Conservation (phyloP, 169 alveolate genomes). For the Plasmodium vivax region DNA sequence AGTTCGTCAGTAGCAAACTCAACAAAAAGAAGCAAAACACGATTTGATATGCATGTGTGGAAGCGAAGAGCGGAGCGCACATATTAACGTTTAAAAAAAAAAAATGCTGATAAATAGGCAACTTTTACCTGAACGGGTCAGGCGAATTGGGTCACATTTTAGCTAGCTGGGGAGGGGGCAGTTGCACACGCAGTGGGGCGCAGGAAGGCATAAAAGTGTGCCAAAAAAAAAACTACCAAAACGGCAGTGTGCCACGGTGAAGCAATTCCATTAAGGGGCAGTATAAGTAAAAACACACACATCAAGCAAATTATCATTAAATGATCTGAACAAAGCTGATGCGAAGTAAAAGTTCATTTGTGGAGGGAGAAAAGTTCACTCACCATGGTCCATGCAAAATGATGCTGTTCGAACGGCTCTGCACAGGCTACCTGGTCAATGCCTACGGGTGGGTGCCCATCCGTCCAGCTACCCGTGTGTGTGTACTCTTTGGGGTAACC, state of each 20-base stretch:
- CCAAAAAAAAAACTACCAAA: background rate
- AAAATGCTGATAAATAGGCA: background rate
- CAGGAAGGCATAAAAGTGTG: background rate
- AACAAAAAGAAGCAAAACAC: slow-evolving; percentile 63
- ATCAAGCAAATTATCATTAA: background rate
- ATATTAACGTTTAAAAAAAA: background rate
- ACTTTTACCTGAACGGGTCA: slow-evolving; percentile 10
- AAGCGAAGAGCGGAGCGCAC: background rate
- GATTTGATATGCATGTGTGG: background rate
- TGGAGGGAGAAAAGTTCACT: background rate
- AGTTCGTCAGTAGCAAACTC: background rate
- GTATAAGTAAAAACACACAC: background rate
- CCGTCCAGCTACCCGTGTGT: background rate
- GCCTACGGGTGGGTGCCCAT: background rate
- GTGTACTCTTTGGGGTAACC: background rate
- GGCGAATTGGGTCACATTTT: background rate
- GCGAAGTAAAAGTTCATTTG: background rate
- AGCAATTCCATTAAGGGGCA: background rate
- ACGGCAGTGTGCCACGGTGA: background rate
- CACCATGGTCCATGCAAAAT: background rate
- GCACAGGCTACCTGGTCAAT: background rate
- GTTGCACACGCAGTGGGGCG: background rate
- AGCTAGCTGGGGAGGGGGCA: background rate
- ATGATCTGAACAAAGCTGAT: background rate
- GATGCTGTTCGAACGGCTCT: background rate